Evolutionary conservation across 2,329 filamentous ascomycete species (phyloP).

Genomic region (Colletotrichum cereale): DNA sequence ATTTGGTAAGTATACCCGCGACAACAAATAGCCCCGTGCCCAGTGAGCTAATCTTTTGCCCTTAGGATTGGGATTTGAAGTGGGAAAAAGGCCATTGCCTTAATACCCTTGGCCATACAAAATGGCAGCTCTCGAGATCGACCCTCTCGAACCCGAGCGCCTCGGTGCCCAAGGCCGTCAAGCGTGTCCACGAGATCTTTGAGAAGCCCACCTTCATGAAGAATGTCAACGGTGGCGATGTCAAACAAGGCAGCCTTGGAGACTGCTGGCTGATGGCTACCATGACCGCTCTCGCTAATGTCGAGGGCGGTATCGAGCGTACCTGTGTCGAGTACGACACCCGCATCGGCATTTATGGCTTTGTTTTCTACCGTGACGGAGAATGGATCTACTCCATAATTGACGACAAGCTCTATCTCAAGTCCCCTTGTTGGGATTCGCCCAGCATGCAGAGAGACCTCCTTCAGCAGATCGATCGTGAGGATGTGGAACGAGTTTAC

Average conservation of each 20-base stretch:
- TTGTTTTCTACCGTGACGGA: constrained; percentile 89
- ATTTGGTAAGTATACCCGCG: constrained; percentile 60
- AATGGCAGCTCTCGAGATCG: constrained; percentile 64
- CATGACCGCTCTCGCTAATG: constrained; percentile 81
- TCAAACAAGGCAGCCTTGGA: constrained; percentile 83
- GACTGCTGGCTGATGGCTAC: constrained; percentile 88
- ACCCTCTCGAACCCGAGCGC: constrained; percentile 61
- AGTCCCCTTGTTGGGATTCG: constrained; percentile 85
- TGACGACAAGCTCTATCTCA: constrained; percentile 90
- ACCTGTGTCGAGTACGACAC: constrained; percentile 82
- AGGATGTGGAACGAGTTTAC: constrained; percentile 79
- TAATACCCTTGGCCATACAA: constrained; percentile 64
- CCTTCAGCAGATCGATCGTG: constrained; percentile 80
- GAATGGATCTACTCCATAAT: constrained; percentile 94
- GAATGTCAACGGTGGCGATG: constrained; percentile 77
- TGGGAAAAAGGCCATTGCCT: constrained; percentile 70
- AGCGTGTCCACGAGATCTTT: constrained; percentile 80
- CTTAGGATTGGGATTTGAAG: constrained; percentile 75
- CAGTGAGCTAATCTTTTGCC: constrained; percentile 15
- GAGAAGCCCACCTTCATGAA: constrained; percentile 77
- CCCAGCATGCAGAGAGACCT: constrained; percentile 80
- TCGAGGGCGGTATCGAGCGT: constrained; percentile 75
- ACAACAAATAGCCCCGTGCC: neutral
- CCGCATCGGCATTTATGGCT: constrained; percentile 86
- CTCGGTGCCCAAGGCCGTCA: constrained; percentile 78